phyloP scores from a whole-genome alignment of 2,329 filamentous ascomycete genomes.

The Stemphylium beticola region DNA sequence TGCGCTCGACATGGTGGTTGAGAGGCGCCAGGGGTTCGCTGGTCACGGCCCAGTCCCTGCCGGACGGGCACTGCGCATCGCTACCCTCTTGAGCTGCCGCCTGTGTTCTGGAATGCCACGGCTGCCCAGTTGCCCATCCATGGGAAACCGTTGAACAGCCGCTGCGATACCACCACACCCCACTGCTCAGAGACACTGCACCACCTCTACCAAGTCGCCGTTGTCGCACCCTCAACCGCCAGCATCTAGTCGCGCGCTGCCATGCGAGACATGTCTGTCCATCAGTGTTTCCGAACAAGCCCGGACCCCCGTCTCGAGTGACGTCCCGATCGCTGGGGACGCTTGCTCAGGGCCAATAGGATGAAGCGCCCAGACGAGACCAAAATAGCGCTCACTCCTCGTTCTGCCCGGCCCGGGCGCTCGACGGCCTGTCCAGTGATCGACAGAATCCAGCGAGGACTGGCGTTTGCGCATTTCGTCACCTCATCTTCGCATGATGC shows the following conservation, averaged over 20 bases:
- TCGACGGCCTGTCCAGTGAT: slow-evolving; percentile 14
- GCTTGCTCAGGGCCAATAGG: slow-evolving; percentile 4
- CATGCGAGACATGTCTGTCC: slow-evolving; percentile 11
- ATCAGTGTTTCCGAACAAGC: slow-evolving; percentile 11
- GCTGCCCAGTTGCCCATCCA: background rate
- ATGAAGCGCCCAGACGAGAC: slow-evolving; percentile 2
- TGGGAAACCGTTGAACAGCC: slow-evolving; percentile 2
- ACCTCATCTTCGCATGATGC: slow-evolving; percentile 14
- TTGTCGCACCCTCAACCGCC: background rate
- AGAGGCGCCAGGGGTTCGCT: slow-evolving; percentile 14
- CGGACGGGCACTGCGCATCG: slow-evolving; percentile 26
- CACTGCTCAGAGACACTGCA: background rate
- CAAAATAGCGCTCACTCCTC: slow-evolving; percentile 17
- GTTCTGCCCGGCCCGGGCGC: slow-evolving; percentile 9
- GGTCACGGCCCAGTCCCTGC: slow-evolving; percentile 22
- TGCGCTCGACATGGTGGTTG: slow-evolving; percentile 14
- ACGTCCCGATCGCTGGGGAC: slow-evolving; percentile 9
- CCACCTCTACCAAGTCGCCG: background rate
- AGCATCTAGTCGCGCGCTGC: slow-evolving; percentile 11
- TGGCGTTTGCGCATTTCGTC: slow-evolving; percentile 11
- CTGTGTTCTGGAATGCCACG: slow-evolving; percentile 31
- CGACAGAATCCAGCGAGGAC: slow-evolving; percentile 10
- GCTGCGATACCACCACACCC: background rate
- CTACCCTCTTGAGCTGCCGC: slow-evolving; percentile 15
- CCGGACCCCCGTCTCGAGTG: slow-evolving; percentile 15